These are phyloP conservation scores for Rhodocollybia butyracea DNA, from an alignment of 768 basidiomycete species.

Conservation along the genomic window DNA sequence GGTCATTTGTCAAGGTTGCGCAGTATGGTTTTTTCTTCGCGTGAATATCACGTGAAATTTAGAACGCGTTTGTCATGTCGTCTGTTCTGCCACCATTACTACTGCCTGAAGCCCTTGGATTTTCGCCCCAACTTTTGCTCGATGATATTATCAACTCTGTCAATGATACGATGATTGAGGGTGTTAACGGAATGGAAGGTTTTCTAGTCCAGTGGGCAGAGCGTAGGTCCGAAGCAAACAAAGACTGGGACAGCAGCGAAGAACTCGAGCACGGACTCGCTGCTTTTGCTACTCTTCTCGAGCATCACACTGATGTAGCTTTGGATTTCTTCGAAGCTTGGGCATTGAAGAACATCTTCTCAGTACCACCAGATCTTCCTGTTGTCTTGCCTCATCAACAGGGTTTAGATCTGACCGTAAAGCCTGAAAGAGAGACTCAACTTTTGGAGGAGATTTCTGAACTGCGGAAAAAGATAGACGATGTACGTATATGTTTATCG, in stretches of 20 bases:
- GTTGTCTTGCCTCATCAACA: slow-evolving; percentile 77
- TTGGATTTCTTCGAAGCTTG: slow-evolving; percentile 92
- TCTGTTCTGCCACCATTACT: slow-evolving; percentile 40
- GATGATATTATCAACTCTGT: slow-evolving; percentile 86
- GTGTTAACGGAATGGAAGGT: slow-evolving; percentile 76
- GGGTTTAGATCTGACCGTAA: slow-evolving; percentile 60
- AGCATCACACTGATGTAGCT: slow-evolving; percentile 85
- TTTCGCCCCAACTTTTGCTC: slow-evolving; percentile 79
- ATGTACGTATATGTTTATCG: slow-evolving; percentile 42
- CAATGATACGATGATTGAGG: slow-evolving; percentile 74
- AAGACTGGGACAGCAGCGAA: slow-evolving; percentile 57
- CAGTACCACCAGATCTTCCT: slow-evolving; percentile 63
- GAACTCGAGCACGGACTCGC: slow-evolving; percentile 80
- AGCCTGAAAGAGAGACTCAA: slow-evolving; percentile 55
- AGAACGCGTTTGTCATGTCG: too few species aligned
- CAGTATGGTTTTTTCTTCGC: too few species aligned
- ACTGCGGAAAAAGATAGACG: slow-evolving; percentile 62
- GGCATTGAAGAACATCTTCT: slow-evolving; percentile 86
- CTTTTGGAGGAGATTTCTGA: slow-evolving; percentile 67
- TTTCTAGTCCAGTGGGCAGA: slow-evolving; percentile 74
- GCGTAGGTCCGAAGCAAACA: slow-evolving; percentile 46
- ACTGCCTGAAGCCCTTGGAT: slow-evolving; percentile 74
- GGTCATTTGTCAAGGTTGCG: too few species aligned
- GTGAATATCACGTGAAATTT: background rate
- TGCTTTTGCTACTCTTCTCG: slow-evolving; percentile 84